Conservation (phyloP, 441 rosid genomes). For the Euphorbia schlechtendalii region DNA sequence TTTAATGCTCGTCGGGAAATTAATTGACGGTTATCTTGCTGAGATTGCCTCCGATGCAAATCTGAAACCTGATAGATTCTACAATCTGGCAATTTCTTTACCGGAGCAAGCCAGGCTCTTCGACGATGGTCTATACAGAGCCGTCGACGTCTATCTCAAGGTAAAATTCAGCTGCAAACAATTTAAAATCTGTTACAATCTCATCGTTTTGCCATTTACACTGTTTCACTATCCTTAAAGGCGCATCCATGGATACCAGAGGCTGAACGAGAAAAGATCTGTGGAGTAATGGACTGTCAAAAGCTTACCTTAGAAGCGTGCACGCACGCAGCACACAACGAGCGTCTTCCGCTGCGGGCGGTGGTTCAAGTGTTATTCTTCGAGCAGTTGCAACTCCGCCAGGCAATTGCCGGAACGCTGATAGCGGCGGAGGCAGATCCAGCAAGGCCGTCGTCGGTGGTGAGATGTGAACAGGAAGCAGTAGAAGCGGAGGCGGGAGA, state of each 20-base stretch:
- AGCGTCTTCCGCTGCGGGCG: constrained; percentile 77
- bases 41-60: constrained; percentile 97
- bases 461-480: constrained; percentile 23
- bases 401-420: constrained; percentile 81
- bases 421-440: constrained; percentile 50
- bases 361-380: constrained; percentile 88
- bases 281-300: constrained; percentile 85
- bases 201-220: constrained; percentile 1
- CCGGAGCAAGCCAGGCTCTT: constrained; percentile 87
- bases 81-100: constrained; percentile 65
- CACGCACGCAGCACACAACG: constrained; percentile 94
- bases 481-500: constrained; percentile 27
- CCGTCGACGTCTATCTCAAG: constrained; percentile 88
- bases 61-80: constrained; percentile 81
- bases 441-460: constrained; percentile 24
- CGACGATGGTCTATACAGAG: constrained; percentile 90
- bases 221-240: constrained; percentile 24
- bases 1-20: constrained; percentile 81
- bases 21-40: constrained; percentile 84
- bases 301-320: constrained; percentile 95
- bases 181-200: not conserved
- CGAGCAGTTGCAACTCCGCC: constrained; percentile 95
- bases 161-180: constrained; percentile 23
- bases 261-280: constrained; percentile 71
- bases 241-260: constrained; percentile 91